Base-by-base conservation (phyloP, 139 green algal genomes). In the Chlorella ohadii region DNA sequence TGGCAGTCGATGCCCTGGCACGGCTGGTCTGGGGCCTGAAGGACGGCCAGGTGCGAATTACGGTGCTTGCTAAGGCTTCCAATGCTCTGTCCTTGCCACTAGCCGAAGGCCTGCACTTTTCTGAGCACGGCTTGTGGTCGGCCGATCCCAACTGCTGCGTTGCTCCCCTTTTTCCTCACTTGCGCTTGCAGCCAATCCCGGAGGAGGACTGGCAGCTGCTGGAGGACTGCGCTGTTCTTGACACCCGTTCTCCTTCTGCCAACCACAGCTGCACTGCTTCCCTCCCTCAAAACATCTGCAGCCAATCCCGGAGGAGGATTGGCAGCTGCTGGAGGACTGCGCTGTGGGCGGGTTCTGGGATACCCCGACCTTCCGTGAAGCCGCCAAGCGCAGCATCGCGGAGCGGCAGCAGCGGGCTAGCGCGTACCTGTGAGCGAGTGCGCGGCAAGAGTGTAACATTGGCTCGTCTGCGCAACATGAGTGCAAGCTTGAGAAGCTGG, bases 1-100 rank as follows among this genome's bases (percentile, higher is more conserved):
- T 87, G 65, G 86, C 82, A 27, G 86, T 90, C 22, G 86, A 90
- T 27, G 86, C 76, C 4, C 31, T 90, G 39, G 81, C 41, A 0
- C 72, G 76, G 33, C 81, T 90, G 39, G 77, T 72, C 15, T 33
- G 85, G 19, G n/a, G n/a, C 33, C 59, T 90, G 23, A 76, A 84
- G 56, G 86, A 90, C 33, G 86, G 86, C 9, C 39, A 59, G 51
- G 51, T 59, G 44, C 44, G 44, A 11, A 6, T 11, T 6, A 6
- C 44, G 44, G 44, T 11, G 6, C 7, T 11, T 11, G 7, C 44
- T 55, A 55, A 11, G 44, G 44, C 44, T 55, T 11, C 6, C 44
- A 6, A 55, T 6, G 44, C 44, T 55, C 44, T 6, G 7, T 11
- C 6, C 7, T 6, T 11, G 44, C 11, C 44, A 11, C 44, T 11